These are phyloP conservation scores for Fraxinus nigra DNA, from an alignment of 305 asterid species.

Conservation along the genomic window DNA sequence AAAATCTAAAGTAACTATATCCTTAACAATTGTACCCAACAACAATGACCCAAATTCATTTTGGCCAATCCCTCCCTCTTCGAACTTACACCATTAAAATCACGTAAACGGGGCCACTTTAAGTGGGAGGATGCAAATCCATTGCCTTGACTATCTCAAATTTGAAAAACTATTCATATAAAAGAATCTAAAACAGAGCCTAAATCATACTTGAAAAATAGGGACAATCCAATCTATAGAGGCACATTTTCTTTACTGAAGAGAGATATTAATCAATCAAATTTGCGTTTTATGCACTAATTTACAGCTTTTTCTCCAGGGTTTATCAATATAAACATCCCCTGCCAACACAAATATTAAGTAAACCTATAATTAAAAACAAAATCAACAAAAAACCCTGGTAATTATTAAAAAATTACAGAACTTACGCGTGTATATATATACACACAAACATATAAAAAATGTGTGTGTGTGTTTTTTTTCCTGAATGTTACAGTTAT, in stretches of 20 bases:
- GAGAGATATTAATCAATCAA: not conserved
- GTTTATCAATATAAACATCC: not conserved
- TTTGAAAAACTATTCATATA: not conserved
- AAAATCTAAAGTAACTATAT: not conserved
- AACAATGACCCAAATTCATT: not conserved
- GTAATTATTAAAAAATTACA: not conserved
- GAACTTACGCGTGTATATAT: not conserved
- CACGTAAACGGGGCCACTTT: not conserved
- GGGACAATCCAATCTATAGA: not conserved
- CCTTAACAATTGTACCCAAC: not conserved
- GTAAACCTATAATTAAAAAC: not conserved
- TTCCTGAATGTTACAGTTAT: slow-evolving; percentile 11
- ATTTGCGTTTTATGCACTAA: not conserved
- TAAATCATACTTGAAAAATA: not conserved
- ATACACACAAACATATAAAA: not conserved
- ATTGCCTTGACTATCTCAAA: not conserved
- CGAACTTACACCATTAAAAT: not conserved
- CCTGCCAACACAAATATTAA: not conserved
- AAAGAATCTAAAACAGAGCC: not conserved
- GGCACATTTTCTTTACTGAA: not conserved
- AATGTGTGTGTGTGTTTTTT: not conserved
- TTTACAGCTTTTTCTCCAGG: not conserved
- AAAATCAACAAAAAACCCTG: not conserved
- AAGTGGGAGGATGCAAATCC: not conserved
- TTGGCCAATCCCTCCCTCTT: not conserved